Evolutionary conservation across 2,329 filamentous ascomycete genomes (phyloP), one percentile per base, ranked within the genome.

Genomic region (Lasiodiplodia theobromae): DNA sequence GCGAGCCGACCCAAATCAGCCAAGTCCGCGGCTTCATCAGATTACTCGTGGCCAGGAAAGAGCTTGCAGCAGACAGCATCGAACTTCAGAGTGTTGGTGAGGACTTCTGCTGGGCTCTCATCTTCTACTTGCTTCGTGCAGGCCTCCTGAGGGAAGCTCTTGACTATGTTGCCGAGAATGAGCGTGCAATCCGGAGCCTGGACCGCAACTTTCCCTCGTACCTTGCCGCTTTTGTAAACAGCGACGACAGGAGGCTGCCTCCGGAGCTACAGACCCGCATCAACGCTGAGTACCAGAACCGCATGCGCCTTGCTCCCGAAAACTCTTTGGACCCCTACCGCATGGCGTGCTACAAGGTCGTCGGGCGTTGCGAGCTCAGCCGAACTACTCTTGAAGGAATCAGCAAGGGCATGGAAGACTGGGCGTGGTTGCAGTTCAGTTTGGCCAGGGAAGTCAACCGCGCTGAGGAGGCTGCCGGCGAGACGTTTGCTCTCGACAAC

Each of bases 261-360:
- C 87, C 90, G 52, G 91, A 94, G 71, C 82, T 97, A 68, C 92
- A 97, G 75, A 92, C 94, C 73, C 92, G 92, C 71, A 97, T 97
- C 80, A 92, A 92, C 73, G 93, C 92, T 71, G 94, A 97, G 77
- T 97, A 96, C 80, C 91, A 91, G 64, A 92, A 96, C 77, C 90
- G 94, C 56, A 87, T 90, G 31, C 91, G 93, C 71, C 93, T 96
- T 74, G 92, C 92, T 0, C 92, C 93, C 0, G 92, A 96, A 69
- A 91, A 94, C 76, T 92, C 92, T 1, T 89, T 96, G 71, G 96
- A 99, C 78, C 96, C 96, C 31, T 99, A 96, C 83, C 90, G 94
- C 66, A 94, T 97, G 89, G 94, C 95, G 58, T 97, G 96, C 79
- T 98, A 98, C 86, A 98, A 99, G 85, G 90, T 99, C 70, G 91